These are phyloP conservation scores for Dovyalis caffra DNA, from an alignment of 345 rosid genomes.

Conservation along the genomic window DNA sequence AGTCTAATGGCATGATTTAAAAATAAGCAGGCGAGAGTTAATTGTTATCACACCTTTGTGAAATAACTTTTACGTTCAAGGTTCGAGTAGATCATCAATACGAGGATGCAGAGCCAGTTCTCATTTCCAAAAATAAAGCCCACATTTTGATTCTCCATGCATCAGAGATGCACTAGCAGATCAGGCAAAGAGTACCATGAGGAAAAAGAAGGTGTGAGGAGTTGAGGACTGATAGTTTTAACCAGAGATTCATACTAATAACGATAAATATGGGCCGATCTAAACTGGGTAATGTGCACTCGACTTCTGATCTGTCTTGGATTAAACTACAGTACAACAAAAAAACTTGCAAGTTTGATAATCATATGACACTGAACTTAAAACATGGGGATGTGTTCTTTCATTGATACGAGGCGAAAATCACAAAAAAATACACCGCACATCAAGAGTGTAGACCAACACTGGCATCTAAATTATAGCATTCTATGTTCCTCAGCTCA, in stretches of 20 bases:
- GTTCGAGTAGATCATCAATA: no score
- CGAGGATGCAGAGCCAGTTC: background rate
- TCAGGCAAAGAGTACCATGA: background rate
- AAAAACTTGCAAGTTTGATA: background rate
- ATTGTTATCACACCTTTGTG: no score
- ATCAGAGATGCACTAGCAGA: background rate
- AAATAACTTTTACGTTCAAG: no score
- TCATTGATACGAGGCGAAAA: constrained; percentile 32
- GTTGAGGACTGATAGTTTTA: no score
- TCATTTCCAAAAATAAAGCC: background rate
- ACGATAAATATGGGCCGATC: no score
- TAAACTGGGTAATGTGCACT: background rate
- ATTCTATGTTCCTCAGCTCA: constrained; percentile 19
- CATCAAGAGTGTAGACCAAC: constrained; percentile 13
- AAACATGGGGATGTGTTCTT: constrained; percentile 34
- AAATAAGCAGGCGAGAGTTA: no score
- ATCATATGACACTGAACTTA: constrained; percentile 1
- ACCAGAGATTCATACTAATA: background rate
- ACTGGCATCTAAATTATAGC: constrained; percentile 3
- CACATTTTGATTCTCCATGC: background rate
- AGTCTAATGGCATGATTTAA: no score
- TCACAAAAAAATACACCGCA: constrained; percentile 8
- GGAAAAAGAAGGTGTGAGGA: no score
- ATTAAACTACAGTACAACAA: background rate
- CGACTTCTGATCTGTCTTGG: background rate